These are phyloP conservation scores for Colletotrichum gigasporum DNA, from an alignment of 2,329 filamentous ascomycete genomes.

Conservation along the genomic window DNA sequence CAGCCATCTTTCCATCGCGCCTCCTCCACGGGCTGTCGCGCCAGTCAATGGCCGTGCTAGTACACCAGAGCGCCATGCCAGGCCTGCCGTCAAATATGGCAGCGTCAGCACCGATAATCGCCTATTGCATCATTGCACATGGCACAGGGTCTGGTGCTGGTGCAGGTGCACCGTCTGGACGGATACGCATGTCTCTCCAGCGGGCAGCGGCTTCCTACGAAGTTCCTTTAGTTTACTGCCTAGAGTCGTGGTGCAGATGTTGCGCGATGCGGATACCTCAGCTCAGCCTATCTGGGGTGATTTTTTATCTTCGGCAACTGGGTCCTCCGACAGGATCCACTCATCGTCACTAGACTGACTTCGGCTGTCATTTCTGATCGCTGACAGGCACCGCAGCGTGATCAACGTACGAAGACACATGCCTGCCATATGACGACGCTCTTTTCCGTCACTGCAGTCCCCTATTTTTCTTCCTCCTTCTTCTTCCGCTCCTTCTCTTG, in stretches of 20 bases:
- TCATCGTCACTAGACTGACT: neutral
- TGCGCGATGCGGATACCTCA: neutral
- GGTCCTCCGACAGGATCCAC: conserved; percentile 7
- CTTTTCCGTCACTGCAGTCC: neutral
- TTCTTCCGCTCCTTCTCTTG: too few relatives aligned
- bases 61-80: neutral
- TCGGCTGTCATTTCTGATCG: neutral
- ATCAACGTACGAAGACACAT: neutral
- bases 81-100: too few relatives aligned
- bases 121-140: too few relatives aligned
- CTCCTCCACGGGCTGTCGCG: neutral
- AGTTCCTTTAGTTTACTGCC: too few relatives aligned
- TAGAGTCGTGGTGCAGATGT: too few relatives aligned
- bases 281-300: neutral
- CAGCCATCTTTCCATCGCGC: neutral
- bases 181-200: too few relatives aligned
- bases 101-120: too few relatives aligned
- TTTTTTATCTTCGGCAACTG: conserved; percentile 2
- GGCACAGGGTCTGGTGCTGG: too few relatives aligned
- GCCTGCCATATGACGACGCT: neutral
- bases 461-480: neutral
- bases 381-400: neutral
- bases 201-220: too few relatives aligned
- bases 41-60: neutral
- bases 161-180: too few relatives aligned